Conservation (phyloP, 1,284 basidiomycete species). For the Papiliotrema nemorosa region DNA sequence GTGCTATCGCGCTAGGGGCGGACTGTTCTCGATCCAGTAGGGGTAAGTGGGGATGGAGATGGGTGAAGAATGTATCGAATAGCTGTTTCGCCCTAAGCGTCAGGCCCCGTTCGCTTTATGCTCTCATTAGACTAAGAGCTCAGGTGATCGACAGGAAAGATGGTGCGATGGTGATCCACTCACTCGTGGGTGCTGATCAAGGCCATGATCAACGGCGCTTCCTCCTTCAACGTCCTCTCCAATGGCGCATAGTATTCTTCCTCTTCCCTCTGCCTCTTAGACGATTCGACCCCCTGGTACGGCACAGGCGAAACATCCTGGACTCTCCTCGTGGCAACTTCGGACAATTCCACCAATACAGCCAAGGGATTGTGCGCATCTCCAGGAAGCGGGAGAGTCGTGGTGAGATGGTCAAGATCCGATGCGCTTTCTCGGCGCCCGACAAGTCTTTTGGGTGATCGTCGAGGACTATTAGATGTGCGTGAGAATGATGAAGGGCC, state of each 20-base stretch:
- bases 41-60: slow-evolving; percentile 34
- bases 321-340: slow-evolving; percentile 8
- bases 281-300: neutral
- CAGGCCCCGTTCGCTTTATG: neutral
- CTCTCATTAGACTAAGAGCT: neutral
- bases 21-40: slow-evolving; percentile 24
- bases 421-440: neutral
- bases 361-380: slow-evolving; percentile 24
- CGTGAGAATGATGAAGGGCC: too few species aligned
- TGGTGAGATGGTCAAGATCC: slow-evolving; percentile 12
- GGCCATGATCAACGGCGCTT: slow-evolving; percentile 27
- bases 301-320: neutral
- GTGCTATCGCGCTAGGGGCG: slow-evolving; percentile 21
- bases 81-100: slow-evolving; percentile 27
- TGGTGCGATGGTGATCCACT: neutral
- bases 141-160: too few species aligned
- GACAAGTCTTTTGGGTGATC: neutral
- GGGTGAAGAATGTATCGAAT: slow-evolving; percentile 28
- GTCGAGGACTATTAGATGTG: neutral
- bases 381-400: slow-evolving; percentile 23
- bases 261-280: neutral
- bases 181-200: slow-evolving; percentile 21
- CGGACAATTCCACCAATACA: slow-evolving; percentile 22
- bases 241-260: slow-evolving; percentile 24
- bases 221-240: slow-evolving; percentile 17